phyloP scores from a whole-genome alignment of 768 basidiomycete genomes.

The Psilocybe azurescens region DNA sequence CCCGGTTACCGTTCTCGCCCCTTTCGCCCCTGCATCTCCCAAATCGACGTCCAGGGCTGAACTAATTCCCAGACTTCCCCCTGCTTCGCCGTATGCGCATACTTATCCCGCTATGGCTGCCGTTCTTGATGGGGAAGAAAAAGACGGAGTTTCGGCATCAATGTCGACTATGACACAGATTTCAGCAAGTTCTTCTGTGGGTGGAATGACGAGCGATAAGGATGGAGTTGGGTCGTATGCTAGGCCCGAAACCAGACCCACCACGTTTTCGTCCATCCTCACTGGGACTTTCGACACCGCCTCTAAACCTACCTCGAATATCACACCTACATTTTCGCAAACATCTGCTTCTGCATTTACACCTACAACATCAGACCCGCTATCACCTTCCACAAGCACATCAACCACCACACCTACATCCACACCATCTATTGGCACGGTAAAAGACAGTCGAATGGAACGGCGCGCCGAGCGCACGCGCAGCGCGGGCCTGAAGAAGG shows the following conservation, averaged over 20 bases:
- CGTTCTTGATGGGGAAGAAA: background rate
- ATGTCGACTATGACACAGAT: slow-evolving; percentile 13
- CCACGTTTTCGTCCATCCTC: background rate
- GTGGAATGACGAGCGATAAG: too few species aligned
- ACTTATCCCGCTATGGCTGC: background rate
- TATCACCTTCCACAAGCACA: background rate
- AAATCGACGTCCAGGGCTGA: background rate
- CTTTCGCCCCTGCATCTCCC: slow-evolving; percentile 7
- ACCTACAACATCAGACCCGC: background rate
- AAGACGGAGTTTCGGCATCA: slow-evolving; percentile 1
- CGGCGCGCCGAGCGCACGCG: slow-evolving; percentile 27
- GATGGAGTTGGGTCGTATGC: background rate
- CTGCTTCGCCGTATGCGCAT: background rate
- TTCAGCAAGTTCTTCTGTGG: background rate
- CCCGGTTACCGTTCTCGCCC: slow-evolving; percentile 4
- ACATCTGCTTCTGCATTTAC: background rate
- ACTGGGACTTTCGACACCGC: background rate
- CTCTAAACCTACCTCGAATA: too few species aligned
- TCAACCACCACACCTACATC: background rate
- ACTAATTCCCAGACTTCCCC: background rate
- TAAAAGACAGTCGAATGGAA: slow-evolving; percentile 30
- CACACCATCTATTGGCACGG: background rate
- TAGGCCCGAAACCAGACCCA: background rate
- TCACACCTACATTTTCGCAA: too few species aligned
- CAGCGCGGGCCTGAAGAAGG: slow-evolving; percentile 31